Base-by-base conservation (phyloP, 202 grass and related monocot species). In the Dendrocalamus latiflorus region DNA sequence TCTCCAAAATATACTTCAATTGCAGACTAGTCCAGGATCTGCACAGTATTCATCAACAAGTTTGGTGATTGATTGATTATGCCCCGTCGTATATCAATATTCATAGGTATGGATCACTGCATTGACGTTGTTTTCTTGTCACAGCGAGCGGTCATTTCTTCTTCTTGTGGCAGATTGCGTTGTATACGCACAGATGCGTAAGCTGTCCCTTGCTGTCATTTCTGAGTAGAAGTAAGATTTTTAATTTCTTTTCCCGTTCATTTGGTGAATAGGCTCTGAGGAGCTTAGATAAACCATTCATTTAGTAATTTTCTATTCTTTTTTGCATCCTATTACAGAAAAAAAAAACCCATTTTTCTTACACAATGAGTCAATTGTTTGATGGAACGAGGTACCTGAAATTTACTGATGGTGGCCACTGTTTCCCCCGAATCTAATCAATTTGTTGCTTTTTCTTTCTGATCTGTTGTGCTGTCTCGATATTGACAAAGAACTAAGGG, bases 111-210 rank as follows among this genome's bases (percentile, higher is more conserved):
- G 37, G 61, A 36, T 33, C 26, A 42, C 48, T 55, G 43, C 58
- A 36, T 59, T 58, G 68, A 84, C 22, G 58, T 89, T 80, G 71
- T 74, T 88, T 68, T 84, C 70, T 34, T 67, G 65, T 74, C 79
- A 74, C 67, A 79, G 67, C 9, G 1, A 1, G 13, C 14, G 68
- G 72, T 74, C 28, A 84, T 84, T 67, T 48, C 60, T 74, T 68
- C 49, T 54, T 72, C 30, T 28, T 88, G 81, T 88, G 68, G 76
- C 81, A 88, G 75, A 74, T 61, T 49, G 20, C 68, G n/a, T 60
- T 51, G 7, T 42, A 47, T 66, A 67, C 39, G 58, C 59, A 57
- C n/a, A 79, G 49, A 84, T 74, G 65, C 9, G 25, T 67, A 65
- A 58, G 37, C 79, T 71, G 18, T 64, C 65, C 30, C n/a, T n/a